Conservation (phyloP, 331 rosid genomes). For the Malus hybrid region DNA sequence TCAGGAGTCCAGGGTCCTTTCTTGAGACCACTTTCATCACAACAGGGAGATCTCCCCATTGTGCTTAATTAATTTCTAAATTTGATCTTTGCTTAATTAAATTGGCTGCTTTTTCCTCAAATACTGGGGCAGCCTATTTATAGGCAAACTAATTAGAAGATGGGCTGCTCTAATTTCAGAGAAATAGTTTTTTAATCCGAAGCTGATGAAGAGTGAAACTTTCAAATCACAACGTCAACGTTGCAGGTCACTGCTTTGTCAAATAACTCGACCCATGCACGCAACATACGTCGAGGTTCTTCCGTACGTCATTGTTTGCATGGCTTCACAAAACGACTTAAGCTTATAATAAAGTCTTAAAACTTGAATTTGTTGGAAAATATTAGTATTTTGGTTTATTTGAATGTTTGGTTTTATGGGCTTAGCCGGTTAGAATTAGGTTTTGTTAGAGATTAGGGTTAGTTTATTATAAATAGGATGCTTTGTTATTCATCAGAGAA, state of each 20-base stretch:
- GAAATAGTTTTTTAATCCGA: neutral
- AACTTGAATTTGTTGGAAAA: neutral
- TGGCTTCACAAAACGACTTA: constrained; percentile 38
- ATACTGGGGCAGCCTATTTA: neutral
- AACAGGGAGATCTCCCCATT: constrained; percentile 72
- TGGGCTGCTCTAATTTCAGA: neutral
- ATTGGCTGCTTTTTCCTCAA: constrained; percentile 13
- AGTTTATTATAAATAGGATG: no score
- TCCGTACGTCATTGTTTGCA: constrained; percentile 52
- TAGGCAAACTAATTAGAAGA: neutral
- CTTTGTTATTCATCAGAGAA: no score
- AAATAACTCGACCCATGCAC: constrained; percentile 61
- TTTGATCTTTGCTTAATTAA: neutral
- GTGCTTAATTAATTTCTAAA: neutral
- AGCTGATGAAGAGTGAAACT: constrained; percentile 4
- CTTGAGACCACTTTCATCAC: constrained; percentile 76
- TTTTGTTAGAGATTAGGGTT: no score
- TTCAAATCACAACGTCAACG: constrained; percentile 37
- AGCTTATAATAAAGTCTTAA: constrained; percentile 7
- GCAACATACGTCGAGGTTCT: constrained; percentile 28
- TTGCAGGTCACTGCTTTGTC: constrained; percentile 40
- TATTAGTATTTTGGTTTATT: no score
- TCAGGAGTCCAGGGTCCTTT: constrained; percentile 95
- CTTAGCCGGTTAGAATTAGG: no score
- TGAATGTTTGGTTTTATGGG: no score